These are phyloP conservation scores for Phytophthora kernoviae DNA, from an alignment of 352 stramenopile species.

Conservation along the genomic window DNA sequence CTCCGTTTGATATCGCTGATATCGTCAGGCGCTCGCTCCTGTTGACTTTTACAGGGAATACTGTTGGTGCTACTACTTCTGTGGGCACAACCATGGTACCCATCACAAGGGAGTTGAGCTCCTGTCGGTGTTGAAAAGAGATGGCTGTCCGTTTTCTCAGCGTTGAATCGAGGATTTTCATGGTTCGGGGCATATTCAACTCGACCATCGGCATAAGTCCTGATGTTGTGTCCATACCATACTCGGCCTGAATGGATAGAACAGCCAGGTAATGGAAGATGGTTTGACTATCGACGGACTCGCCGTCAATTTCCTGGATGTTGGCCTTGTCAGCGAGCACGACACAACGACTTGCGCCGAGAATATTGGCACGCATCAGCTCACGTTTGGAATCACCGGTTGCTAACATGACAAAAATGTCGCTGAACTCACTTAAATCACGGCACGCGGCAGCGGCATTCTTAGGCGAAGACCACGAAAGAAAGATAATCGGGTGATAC, in stretches of 20 bases:
- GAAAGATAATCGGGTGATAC: constrained; percentile 63
- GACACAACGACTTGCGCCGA: constrained; percentile 57
- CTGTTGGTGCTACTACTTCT: constrained; percentile 1
- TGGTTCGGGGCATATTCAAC: constrained; percentile 62
- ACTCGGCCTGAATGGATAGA: constrained; percentile 63
- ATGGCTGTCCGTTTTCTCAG: constrained; percentile 51
- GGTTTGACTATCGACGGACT: constrained; percentile 58
- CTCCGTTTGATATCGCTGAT: constrained; percentile 22
- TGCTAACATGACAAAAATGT: constrained; percentile 67
- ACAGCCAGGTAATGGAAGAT: constrained; percentile 77
- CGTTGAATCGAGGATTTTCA: constrained; percentile 75
- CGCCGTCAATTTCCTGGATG: constrained; percentile 60
- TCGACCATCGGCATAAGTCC: constrained; percentile 65
- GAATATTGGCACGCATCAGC: constrained; percentile 61
- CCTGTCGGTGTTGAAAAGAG: constrained; percentile 40
- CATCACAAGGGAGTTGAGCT: constrained; percentile 34
- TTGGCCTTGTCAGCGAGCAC: constrained; percentile 62
- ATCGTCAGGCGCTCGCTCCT: constrained; percentile 13
- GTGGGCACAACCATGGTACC: constrained; percentile 11
- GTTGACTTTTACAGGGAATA: constrained; percentile 9
- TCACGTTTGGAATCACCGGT: constrained; percentile 56
- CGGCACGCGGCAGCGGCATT: constrained; percentile 22
- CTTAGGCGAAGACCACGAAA: constrained; percentile 56
- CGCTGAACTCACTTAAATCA: constrained; percentile 45
- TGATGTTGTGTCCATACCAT: constrained; percentile 43